These are phyloP conservation scores for Tylopilus sp. DNA, from an alignment of 768 basidiomycete genomes.

Conservation along the genomic window DNA sequence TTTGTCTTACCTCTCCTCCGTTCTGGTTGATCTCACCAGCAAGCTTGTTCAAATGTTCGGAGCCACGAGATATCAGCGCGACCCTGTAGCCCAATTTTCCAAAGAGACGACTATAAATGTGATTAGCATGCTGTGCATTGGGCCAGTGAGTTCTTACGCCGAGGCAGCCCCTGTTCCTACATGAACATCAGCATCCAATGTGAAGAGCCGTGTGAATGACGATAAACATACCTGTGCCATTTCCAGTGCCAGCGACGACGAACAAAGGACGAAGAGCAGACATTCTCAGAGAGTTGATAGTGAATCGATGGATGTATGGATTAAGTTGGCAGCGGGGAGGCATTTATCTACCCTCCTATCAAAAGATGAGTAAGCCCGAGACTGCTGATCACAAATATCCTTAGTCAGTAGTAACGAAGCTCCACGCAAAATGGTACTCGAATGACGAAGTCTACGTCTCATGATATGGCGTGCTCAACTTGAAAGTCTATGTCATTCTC, in stretches of 20 bases:
- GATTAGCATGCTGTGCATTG: not conserved
- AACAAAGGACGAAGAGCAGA: slow-evolving; percentile 45
- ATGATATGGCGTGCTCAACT: no score
- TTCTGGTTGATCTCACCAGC: slow-evolving; percentile 50
- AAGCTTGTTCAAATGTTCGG: slow-evolving; percentile 47
- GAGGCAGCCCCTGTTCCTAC: slow-evolving; percentile 56
- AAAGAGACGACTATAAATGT: slow-evolving; percentile 47
- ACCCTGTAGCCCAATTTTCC: slow-evolving; percentile 62
- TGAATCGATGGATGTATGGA: no score
- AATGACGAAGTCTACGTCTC: not conserved
- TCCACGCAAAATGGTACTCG: no score
- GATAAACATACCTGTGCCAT: slow-evolving; percentile 31
- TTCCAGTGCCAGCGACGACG: slow-evolving; percentile 55
- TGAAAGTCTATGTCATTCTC: slow-evolving; percentile 16
- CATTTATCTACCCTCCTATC: no score
- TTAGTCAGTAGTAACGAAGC: no score
- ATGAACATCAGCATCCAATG: slow-evolving; percentile 1
- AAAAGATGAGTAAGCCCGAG: no score
- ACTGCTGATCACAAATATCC: no score
- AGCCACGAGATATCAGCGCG: slow-evolving; percentile 60
- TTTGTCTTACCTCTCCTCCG: slow-evolving; percentile 53
- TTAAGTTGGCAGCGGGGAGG: no score
- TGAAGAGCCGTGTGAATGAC: not conserved
- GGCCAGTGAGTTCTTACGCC: slow-evolving; percentile 39
- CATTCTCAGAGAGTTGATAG: slow-evolving; percentile 19